Base-by-base conservation (phyloP, 345 rosid species). In the Lagerstroemia speciosa region DNA sequence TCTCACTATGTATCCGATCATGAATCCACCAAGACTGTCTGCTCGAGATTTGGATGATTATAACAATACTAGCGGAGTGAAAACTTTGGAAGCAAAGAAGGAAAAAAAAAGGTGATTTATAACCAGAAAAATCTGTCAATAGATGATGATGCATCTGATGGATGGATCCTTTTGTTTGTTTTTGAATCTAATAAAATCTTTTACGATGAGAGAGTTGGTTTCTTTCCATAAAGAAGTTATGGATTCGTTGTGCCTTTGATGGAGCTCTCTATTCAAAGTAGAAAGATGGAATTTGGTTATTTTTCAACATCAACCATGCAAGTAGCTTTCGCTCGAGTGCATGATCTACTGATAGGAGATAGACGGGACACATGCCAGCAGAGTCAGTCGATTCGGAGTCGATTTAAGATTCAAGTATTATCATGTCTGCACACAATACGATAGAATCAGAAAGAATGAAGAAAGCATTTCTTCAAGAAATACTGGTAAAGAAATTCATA, bases 101-200 rank as follows among this genome's bases (percentile, higher is more conserved):
- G 34, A 58, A 27, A 19, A 16, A 48, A 16, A 26, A 10, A 30
- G 36, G 36, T 20, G 24, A 41, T 41, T 40, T 40, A 40, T 20
- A 52, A 27, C 10, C 24, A 3, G 41, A 41, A 50, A 31, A 26
- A 67, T 67, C 70, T 14, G 32, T 15, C 4, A 30, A 5, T 67
- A 67, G n/a, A n/a, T n/a, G n/a, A n/a, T n/a, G 63, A 67, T 53
- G 63, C 48, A 20, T 30, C 24, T 26, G 63, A 67, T 34, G 70
- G 62, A 10, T 5, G 41, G 70, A 63, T 67, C 70, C 29, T 7
- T 6, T 6, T 53, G 34, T 15, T 41, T 41, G n/a, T 67, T 67
- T 67, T 15, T 55, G 0, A 69, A 37, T 69, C 53, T 69, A 53
- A 61, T 27, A 2, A 38, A 69, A 37, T 57, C 50, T 30, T 34